Evolutionary conservation across 164 flowering plant genomes (phyloP), one percentile per base, ranked within the genome.

Genomic region (Hamamelis virginiana): DNA sequence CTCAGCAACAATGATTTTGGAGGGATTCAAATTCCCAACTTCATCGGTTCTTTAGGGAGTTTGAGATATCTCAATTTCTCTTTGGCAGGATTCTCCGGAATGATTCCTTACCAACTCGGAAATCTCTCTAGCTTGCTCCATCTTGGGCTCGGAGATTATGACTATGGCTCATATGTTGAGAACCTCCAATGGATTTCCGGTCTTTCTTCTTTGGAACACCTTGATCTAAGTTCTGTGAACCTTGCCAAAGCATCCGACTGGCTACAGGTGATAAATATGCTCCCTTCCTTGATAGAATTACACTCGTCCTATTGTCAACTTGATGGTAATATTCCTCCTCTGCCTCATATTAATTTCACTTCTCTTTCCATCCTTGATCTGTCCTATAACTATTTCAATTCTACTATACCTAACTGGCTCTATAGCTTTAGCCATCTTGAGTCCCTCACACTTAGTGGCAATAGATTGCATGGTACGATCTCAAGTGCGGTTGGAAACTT

Each of bases 321-420:
- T 6, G 8, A 22, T 28, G 16, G 41, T 13, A n/a, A n/a, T n/a
- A 45, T 66, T 53, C 52, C 11, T 4, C 50, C 72, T n/a, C 66
- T 62, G 12, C 38, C 59, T 1, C 38, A 47, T 26, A 56, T 58
- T 21, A 69, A 61, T 33, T 56, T 71, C 27, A 50, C 68, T 4
- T 71, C 74, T n/a, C 69, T 71, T 45, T 13, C 48, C 4, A 55
- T 57, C 4, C 33, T 71, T 33, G 64, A 71, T 48, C 64, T 71
- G 6, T 64, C 66, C 4, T 38, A 38, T 18, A 62, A 62, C 53
- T 41, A 28, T 4, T 62, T 70, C 61, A 62, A 62, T 19, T 51
- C 73, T 13, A 51, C 59, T 1, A 38, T 62, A 1, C 61, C 67
- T 3, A 5, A 11, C 5, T 70, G 62, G 67, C 23, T 70, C 41